phyloP scores from a whole-genome alignment of 345 rosid genomes.

The Alliaria petiolata region DNA sequence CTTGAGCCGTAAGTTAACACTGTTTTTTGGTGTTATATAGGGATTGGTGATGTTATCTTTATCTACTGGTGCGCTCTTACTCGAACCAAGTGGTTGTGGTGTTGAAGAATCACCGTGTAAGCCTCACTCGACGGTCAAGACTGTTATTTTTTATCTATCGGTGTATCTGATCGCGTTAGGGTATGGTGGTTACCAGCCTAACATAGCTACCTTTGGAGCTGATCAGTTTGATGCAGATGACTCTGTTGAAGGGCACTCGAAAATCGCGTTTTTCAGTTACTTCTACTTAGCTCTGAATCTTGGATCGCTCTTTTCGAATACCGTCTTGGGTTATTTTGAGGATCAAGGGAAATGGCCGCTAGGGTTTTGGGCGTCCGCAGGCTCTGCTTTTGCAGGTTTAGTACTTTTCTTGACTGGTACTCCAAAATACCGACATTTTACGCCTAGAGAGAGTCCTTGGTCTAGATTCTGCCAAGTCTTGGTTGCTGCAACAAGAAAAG shows the following conservation, averaged over 20 bases:
- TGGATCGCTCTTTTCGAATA: slow-evolving; percentile 90
- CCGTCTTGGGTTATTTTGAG: slow-evolving; percentile 81
- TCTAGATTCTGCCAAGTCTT: slow-evolving; percentile 75
- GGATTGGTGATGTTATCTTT: slow-evolving; percentile 68
- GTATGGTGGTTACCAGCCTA: slow-evolving; percentile 95
- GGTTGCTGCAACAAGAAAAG: slow-evolving; percentile 67
- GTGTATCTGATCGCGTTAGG: slow-evolving; percentile 83
- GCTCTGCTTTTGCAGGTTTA: slow-evolving; percentile 68
- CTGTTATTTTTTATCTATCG: slow-evolving; percentile 59
- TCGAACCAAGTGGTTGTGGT: slow-evolving; percentile 81
- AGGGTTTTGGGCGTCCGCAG: slow-evolving; percentile 87
- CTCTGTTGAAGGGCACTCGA: slow-evolving; percentile 72
- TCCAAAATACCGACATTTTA: slow-evolving; percentile 70
- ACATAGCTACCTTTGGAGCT: slow-evolving; percentile 90
- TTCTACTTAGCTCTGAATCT: slow-evolving; percentile 89
- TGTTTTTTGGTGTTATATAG: slow-evolving; percentile 32
- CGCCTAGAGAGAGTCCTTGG: slow-evolving; percentile 77
- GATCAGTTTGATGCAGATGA: slow-evolving; percentile 95
- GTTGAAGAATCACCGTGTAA: slow-evolving; percentile 55
- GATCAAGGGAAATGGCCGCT: slow-evolving; percentile 79
- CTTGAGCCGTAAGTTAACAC: slow-evolving; percentile 18
- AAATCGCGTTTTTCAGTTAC: slow-evolving; percentile 87
- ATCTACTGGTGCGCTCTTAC: slow-evolving; percentile 49
- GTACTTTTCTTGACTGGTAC: slow-evolving; percentile 70
- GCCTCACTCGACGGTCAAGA: slow-evolving; percentile 52